Base-by-base conservation (phyloP, 805 yeast species). In the Saccharomycopsis guyanensis region DNA sequence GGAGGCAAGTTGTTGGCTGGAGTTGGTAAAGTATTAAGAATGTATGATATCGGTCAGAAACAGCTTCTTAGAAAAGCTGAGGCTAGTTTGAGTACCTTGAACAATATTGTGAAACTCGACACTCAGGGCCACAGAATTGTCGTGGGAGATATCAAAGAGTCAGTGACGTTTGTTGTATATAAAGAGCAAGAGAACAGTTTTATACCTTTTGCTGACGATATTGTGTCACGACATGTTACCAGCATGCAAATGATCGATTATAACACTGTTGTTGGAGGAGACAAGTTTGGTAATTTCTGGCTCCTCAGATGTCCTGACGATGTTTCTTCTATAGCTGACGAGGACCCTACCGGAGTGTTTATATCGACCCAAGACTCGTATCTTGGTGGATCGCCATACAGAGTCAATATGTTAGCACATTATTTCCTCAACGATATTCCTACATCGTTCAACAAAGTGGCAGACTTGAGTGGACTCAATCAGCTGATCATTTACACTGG, bases 261-360 rank as follows among this genome's bases (percentile, higher is more conserved):
- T 51, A 78, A 78, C 46, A 87, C 96, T 0, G 75, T 84, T 1
- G 66, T 83, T 35, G 86, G 86, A 1, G 96, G 96, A 12, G 97
- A 93, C 59, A 81, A 80, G 57, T 87, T 84, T 63, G 97, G 97
- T 0, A 86, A 82, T 55, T 40, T 88, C 0, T 79, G 82, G 62
- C 73, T 85, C 1, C 63, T 86, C 35, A 66, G 96, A 49, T 62
- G 82, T 35, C 75, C 82, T 0, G 63, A 64, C n/a, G 64, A 69
- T 3, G 66, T 70, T 0, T 72, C 80, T 0, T 62, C 65, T 37
- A 59, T 70, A 36, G 62, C 77, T 20, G 80, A 74, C 49, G 73
- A 70, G 42, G 86, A 80, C 45, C 63, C 59, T 19, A 66, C 68
- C 39, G 71, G 74, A 2, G 57, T 69, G 3, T 61, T 65, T 41